Percentiles rank a stretch among this genome's conserved stretches.
Evolutionary conservation across 805 yeast species (phyloP).

Genomic region (Jamesozyma spencerorum): DNA sequence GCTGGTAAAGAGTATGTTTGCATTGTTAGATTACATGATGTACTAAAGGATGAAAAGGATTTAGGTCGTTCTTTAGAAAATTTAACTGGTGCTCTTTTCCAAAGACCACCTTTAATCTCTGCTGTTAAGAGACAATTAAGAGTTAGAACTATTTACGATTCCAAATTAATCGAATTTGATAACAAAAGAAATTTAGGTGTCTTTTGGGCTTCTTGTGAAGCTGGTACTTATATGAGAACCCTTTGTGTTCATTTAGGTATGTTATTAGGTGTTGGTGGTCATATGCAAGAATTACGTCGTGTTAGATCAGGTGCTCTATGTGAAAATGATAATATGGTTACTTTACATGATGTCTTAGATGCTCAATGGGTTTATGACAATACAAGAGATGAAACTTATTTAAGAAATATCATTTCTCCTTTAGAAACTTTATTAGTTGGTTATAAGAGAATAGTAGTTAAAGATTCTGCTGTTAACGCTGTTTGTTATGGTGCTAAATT

Average conservation of each 20-base stretch:
- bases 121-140: slow-evolving; percentile 98
- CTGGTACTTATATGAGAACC: slow-evolving; percentile 99
- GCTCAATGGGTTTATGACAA: slow-evolving; percentile 98
- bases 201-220: slow-evolving; percentile 99
- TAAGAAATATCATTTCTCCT: slow-evolving; percentile 90
- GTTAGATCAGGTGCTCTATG: slow-evolving; percentile 94
- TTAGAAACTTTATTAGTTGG: slow-evolving; percentile 88
- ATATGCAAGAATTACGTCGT: slow-evolving; percentile 99
- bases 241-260: slow-evolving; percentile 97
- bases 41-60: slow-evolving; percentile 81
- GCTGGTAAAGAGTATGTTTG: slow-evolving; percentile 99
- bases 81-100: slow-evolving; percentile 96
- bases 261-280: slow-evolving; percentile 98
- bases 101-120: slow-evolving; percentile 97
- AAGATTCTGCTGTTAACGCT: slow-evolving; percentile 92
- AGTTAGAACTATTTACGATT: slow-evolving; percentile 95
- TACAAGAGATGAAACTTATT: slow-evolving; percentile 91
- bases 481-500: slow-evolving; percentile 98
- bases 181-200: slow-evolving; percentile 94
- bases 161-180: slow-evolving; percentile 87
- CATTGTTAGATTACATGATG: slow-evolving; percentile 91
- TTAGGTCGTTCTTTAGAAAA: slow-evolving; percentile 82
- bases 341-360: slow-evolving; percentile 94
- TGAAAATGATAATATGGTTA: slow-evolving; percentile 85
- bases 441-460: slow-evolving; percentile 92